These are phyloP conservation scores for Jamesozyma rosinii DNA, from an alignment of 805 yeast genomes.

Conservation along the genomic window DNA sequence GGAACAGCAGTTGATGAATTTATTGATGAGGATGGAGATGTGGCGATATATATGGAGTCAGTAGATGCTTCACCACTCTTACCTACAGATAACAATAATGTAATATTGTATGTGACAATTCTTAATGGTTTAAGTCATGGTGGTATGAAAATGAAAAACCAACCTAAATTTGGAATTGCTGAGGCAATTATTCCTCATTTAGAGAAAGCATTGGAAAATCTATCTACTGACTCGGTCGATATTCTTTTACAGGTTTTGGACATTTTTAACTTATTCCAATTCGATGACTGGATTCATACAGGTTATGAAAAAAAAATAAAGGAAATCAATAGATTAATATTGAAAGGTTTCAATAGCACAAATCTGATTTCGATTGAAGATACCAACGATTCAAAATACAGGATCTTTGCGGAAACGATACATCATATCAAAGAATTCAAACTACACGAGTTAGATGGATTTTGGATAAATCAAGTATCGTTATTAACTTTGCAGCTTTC, in stretches of 20 bases:
- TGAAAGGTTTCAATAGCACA: constrained; percentile 17
- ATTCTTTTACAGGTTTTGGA: constrained; percentile 18
- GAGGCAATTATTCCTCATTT: constrained; percentile 20
- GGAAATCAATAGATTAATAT: constrained; percentile 12
- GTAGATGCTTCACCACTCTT: constrained; percentile 14
- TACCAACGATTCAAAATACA: constrained; percentile 8
- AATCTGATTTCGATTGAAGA: constrained; percentile 6
- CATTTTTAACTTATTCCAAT: constrained; percentile 19
- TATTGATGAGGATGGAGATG: constrained; percentile 6
- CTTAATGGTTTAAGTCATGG: constrained; percentile 27
- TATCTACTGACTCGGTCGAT: constrained; percentile 18
- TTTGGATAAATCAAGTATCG: constrained; percentile 19
- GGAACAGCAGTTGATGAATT: constrained; percentile 9
- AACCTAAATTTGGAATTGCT: constrained; percentile 15
- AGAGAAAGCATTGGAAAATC: constrained; percentile 14
- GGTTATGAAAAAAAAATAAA: constrained; percentile 19
- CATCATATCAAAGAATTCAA: constrained; percentile 16
- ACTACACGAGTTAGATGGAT: constrained; percentile 18
- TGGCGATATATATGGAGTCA: background rate
- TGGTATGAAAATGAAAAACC: constrained; percentile 17
- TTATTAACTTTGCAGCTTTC: constrained; percentile 16
- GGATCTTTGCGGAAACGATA: constrained; percentile 13
- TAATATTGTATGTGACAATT: constrained; percentile 19
- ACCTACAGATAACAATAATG: constrained; percentile 17
- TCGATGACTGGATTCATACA: constrained; percentile 27